Percentiles rank a stretch among this genome's conserved stretches.
Conservation (phyloP, 1,284 basidiomycete genomes). For the Trametes pubescens region DNA sequence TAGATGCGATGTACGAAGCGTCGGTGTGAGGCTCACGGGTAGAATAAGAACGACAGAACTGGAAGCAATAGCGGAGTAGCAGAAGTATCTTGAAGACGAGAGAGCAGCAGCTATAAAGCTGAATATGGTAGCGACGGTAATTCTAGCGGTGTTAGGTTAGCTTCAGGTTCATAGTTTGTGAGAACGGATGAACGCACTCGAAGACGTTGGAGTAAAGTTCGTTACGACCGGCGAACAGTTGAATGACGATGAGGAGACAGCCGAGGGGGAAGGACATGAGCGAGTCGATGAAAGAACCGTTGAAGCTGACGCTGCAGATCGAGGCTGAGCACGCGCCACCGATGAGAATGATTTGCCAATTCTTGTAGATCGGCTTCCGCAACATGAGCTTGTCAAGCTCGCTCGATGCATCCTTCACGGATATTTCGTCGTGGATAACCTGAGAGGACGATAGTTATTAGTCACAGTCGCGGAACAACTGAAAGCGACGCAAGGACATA, state of each 20-base stretch:
- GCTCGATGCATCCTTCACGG: constrained; percentile 80
- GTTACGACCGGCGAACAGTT: constrained; percentile 77
- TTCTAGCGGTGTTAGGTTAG: constrained; percentile 47
- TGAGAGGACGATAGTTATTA: constrained; percentile 35
- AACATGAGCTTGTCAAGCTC: constrained; percentile 84
- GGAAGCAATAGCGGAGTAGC: constrained; percentile 88
- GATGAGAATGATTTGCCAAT: constrained; percentile 75
- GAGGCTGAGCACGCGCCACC: constrained; percentile 86
- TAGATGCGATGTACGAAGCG: neutral
- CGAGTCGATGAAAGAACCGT: constrained; percentile 84
- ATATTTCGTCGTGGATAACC: constrained; percentile 89
- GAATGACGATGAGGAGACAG: constrained; percentile 79
- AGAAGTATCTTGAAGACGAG: constrained; percentile 76
- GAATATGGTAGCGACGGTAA: constrained; percentile 81
- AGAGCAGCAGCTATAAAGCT: constrained; percentile 86
- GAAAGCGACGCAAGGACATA: constrained; percentile 39
- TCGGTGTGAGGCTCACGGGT: constrained; percentile 59
- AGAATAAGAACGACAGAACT: constrained; percentile 89
- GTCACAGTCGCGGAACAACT: neutral
- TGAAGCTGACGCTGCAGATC: constrained; percentile 79
- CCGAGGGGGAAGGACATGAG: constrained; percentile 83
- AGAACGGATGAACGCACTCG: constrained; percentile 59
- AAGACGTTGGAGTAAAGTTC: constrained; percentile 90
- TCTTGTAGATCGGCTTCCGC: constrained; percentile 66
- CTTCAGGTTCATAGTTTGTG: neutral